Base-by-base conservation (phyloP, 768 basidiomycete species). In the Pholiota microspora region DNA sequence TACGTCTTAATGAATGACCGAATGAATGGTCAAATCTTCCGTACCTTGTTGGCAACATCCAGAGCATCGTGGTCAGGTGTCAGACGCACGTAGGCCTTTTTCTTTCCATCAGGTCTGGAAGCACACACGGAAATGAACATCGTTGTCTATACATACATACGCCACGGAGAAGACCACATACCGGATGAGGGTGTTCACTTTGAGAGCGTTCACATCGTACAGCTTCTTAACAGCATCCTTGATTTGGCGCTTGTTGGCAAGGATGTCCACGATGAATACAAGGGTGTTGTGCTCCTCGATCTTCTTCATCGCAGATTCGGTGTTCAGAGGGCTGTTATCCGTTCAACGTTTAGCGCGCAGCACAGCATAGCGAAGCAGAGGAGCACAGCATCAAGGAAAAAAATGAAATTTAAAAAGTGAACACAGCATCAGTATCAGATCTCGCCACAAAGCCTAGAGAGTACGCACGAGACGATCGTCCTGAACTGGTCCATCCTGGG, bases 261-360 rank as follows among this genome's bases (percentile, higher is more conserved):
- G 87, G 73, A 98, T 67, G 73, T 98, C 95, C 50, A 97, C 94
- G 57, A 98, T 88, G 81, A 98, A 99, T 56, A 99, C 97, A 55
- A 98, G 84, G 28, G 97, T 99, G 77, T 99, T 98, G 82, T 98
- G 88, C 74, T 98, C 96, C 82, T 99, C 96, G 55, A 99, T 99
- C 85, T 99, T 97, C 85, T 98, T 96, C 96, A 98, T 98, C 59
- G 96, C 95, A 10, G 85, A 88, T 74, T 98, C 95, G 13, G 94
- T 96, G 85, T 94, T 96, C 72, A 94, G 71, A 15, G 92, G 92
- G 49, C 88, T 91, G 53, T 13, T 24, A 48, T 35, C 5, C 45
- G 24, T 42, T 29, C 16, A 44, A n/a, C 27, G 52, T 36, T 36
- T 16, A 18, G n/a, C 35, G 35, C 35, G 16, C 15, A 13, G n/a